Conservation (phyloP, 306 rosid species). For the Begonia peltatifolia region DNA sequence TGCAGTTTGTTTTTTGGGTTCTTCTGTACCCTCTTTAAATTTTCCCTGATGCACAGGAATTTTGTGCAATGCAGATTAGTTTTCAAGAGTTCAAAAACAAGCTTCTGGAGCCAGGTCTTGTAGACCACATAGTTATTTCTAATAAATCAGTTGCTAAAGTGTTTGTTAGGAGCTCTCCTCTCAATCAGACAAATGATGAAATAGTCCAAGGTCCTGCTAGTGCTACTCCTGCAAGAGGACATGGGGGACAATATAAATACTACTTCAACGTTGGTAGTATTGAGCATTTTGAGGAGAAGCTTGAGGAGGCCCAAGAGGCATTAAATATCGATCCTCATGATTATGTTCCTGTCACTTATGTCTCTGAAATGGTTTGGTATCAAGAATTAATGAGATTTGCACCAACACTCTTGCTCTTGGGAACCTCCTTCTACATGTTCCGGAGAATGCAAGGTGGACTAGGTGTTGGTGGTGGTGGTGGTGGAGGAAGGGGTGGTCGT, state of each 20-base stretch:
- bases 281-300: conserved; percentile 88
- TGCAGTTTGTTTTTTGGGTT: too few relatives aligned
- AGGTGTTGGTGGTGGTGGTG: conserved; percentile 60
- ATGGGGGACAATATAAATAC: conserved; percentile 53
- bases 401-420: conserved; percentile 54
- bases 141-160: conserved; percentile 93
- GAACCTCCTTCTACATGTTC: conserved; percentile 48
- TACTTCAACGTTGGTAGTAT: conserved; percentile 78
- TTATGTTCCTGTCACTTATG: conserved; percentile 70
- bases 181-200: conserved; percentile 40
- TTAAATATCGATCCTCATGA: conserved; percentile 68
- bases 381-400: conserved; percentile 62
- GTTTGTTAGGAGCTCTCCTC: conserved; percentile 56
- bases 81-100: conserved; percentile 91
- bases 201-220: conserved; percentile 36
- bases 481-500: conserved; percentile 51
- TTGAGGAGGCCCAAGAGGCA: conserved; percentile 82
- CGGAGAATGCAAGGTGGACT: conserved; percentile 71
- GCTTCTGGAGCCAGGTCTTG: conserved; percentile 88
- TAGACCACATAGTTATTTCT: conserved; percentile 75
- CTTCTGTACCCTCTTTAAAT: neutral
- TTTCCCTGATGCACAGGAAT: conserved; percentile 10
- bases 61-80: conserved; percentile 59
- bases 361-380: conserved; percentile 59
- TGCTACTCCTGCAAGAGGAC: conserved; percentile 28